Evolutionary conservation across 495 filamentous ascomycete species (phyloP).

Genomic region (Clohesyomyces aquaticus): DNA sequence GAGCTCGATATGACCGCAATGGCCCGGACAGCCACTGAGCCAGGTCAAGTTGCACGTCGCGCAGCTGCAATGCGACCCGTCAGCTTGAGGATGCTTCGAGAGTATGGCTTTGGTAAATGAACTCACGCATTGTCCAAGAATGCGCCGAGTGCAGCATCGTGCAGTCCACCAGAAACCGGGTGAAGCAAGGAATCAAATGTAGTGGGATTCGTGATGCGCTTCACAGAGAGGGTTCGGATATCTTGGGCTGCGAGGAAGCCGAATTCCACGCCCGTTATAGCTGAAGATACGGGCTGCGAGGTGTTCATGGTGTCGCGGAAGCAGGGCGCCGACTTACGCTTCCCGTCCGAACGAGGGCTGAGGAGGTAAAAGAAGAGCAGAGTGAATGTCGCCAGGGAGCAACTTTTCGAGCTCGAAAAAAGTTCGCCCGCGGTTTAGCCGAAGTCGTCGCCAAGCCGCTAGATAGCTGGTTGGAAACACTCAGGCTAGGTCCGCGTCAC

Average conservation of each 20-base stretch:
- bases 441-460: conserved; percentile 11
- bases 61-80: conserved; percentile 63
- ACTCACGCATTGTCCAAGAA: conserved; percentile 80
- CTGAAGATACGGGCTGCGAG: conserved; percentile 82
- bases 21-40: conserved; percentile 76
- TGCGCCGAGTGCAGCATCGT: conserved; percentile 91
- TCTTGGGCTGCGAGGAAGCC: conserved; percentile 77
- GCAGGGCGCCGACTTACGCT: neutral
- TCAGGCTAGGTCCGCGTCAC: conserved; percentile 20
- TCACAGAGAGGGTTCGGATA: conserved; percentile 86
- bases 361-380: neutral
- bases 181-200: conserved; percentile 89
- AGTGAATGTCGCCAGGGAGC: conserved; percentile 8
- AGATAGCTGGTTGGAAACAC: neutral
- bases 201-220: conserved; percentile 82
- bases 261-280: conserved; percentile 88
- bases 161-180: conserved; percentile 83
- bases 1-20: conserved; percentile 92
- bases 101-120: neutral
- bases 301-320: conserved; percentile 65
- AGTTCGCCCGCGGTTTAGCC: conserved; percentile 17
- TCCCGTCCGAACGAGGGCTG: conserved; percentile 2
- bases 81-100: conserved; percentile 11
- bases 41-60: conserved; percentile 82
- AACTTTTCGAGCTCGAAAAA: conserved; percentile 30